Evolutionary conservation across 495 filamentous ascomycete species (phyloP).

Genomic region (Lasiosphaeria ovina): DNA sequence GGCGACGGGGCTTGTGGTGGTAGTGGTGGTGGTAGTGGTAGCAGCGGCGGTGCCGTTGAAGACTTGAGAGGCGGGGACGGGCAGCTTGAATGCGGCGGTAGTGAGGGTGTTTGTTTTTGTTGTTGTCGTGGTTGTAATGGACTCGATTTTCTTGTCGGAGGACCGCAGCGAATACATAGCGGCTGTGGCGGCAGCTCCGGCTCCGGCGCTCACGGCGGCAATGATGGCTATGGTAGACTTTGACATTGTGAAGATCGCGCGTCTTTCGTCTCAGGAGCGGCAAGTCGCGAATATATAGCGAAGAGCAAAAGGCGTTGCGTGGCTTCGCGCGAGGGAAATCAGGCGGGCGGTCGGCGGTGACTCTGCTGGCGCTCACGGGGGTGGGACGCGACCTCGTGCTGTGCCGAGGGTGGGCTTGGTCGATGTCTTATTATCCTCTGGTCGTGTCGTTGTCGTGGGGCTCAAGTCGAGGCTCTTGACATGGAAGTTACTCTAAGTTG

Average conservation of each 20-base stretch:
- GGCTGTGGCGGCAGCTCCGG: slow-evolving; percentile 76
- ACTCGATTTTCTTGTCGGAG: slow-evolving; percentile 44
- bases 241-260: slow-evolving; percentile 57
- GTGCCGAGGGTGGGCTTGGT: background rate
- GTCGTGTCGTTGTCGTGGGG: background rate
- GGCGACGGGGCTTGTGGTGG: slow-evolving; percentile 25
- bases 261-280: background rate
- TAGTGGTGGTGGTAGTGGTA: slow-evolving; percentile 15
- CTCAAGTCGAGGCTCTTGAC: background rate
- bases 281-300: too few relatives aligned
- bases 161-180: slow-evolving; percentile 68
- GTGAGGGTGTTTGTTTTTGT: slow-evolving; percentile 43
- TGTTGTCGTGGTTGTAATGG: slow-evolving; percentile 41
- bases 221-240: slow-evolving; percentile 85
- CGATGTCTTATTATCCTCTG: background rate
- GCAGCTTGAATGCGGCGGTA: slow-evolving; percentile 34
- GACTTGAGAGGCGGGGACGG: slow-evolving; percentile 46
- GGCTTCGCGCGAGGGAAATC: background rate
- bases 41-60: slow-evolving; percentile 22
- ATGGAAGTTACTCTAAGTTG: background rate
- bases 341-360: slow-evolving; percentile 10
- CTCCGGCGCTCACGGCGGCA: slow-evolving; percentile 83
- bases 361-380: background rate
- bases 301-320: too few relatives aligned
- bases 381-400: background rate